These are phyloP conservation scores for Coemansia sp. DNA, from an alignment of 192 early-diverging fungal genomes.

Conservation along the genomic window DNA sequence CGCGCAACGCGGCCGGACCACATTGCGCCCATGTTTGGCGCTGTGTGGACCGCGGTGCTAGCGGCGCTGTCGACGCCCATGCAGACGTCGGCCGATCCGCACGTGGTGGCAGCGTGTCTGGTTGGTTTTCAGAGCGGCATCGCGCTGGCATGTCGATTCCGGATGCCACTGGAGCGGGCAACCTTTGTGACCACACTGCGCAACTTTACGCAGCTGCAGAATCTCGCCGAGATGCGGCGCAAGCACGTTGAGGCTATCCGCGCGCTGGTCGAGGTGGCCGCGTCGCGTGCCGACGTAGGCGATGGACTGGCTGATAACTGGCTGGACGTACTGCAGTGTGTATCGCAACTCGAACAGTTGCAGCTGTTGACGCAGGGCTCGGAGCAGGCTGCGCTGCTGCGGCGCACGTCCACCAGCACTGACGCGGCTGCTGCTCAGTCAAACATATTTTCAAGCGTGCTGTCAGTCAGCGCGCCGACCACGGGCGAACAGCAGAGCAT, in stretches of 20 bases:
- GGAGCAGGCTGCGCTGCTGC: constrained; percentile 10
- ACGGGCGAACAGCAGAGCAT: constrained; percentile 16
- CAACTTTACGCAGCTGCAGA: constrained; percentile 82
- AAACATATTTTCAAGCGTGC: constrained; percentile 25
- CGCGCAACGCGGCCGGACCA: constrained; percentile 80
- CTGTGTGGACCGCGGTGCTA: constrained; percentile 83
- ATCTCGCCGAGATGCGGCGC: constrained; percentile 77
- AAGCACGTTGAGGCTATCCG: constrained; percentile 93
- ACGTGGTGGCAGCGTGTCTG: constrained; percentile 67
- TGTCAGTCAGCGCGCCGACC: constrained; percentile 8
- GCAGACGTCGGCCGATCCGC: constrained; percentile 76
- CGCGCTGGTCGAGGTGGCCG: constrained; percentile 75
- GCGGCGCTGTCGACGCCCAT: constrained; percentile 77
- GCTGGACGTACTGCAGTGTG: constrained; percentile 77
- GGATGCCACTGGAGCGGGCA: constrained; percentile 83
- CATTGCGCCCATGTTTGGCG: constrained; percentile 87
- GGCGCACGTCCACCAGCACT: constrained; percentile 8
- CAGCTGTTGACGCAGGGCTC: constrained; percentile 58
- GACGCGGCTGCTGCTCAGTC: constrained; percentile 6
- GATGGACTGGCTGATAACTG: constrained; percentile 66
- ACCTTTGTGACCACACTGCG: constrained; percentile 88
- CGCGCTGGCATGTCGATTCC: constrained; percentile 75
- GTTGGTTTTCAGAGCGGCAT: constrained; percentile 78
- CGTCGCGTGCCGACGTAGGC: constrained; percentile 53
- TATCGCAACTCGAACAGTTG: constrained; percentile 84